Conservation (phyloP, 345 rosid species). For the Bruguiera sexangula region DNA sequence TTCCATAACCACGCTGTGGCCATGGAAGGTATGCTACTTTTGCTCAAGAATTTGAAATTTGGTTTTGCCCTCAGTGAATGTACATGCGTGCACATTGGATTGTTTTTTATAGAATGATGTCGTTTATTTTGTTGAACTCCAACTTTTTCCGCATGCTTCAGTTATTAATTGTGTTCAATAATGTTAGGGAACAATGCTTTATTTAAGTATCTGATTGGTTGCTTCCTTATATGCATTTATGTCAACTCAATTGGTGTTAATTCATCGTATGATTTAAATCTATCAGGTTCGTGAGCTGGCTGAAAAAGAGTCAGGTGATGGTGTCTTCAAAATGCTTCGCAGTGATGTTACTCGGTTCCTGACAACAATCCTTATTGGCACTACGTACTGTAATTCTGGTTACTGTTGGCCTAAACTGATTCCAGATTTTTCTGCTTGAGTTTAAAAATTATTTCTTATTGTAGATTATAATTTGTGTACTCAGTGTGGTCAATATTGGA, state of each 20-base stretch:
- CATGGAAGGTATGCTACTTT: slow-evolving; percentile 71
- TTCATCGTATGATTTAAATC: slow-evolving; percentile 24
- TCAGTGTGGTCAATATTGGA: slow-evolving; percentile 93
- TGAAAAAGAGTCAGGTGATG: slow-evolving; percentile 91
- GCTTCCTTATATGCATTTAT: neutral
- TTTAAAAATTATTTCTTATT: slow-evolving; percentile 31
- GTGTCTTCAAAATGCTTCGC: slow-evolving; percentile 93
- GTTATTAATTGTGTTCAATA: no score
- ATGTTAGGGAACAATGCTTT: no score
- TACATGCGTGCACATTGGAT: neutral
- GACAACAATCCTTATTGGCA: slow-evolving; percentile 98
- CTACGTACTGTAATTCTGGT: slow-evolving; percentile 60
- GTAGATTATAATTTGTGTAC: slow-evolving; percentile 30
- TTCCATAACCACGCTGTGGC: slow-evolving; percentile 87
- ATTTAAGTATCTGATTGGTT: neutral
- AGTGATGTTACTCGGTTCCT: slow-evolving; percentile 97
- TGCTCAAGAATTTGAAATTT: neutral
- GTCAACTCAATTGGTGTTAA: neutral
- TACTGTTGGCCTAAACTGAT: slow-evolving; percentile 17
- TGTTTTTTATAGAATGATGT: no score
- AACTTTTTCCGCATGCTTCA: neutral
- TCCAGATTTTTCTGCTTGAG: slow-evolving; percentile 19
- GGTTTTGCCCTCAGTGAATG: neutral
- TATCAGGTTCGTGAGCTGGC: slow-evolving; percentile 91
- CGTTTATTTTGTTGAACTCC: neutral